A percentile compares a stretch with the other conserved stretches of the same genome.
These are phyloP conservation scores for Sophora flavescens DNA, from an alignment of 306 rosid species.

Conservation along the genomic window DNA sequence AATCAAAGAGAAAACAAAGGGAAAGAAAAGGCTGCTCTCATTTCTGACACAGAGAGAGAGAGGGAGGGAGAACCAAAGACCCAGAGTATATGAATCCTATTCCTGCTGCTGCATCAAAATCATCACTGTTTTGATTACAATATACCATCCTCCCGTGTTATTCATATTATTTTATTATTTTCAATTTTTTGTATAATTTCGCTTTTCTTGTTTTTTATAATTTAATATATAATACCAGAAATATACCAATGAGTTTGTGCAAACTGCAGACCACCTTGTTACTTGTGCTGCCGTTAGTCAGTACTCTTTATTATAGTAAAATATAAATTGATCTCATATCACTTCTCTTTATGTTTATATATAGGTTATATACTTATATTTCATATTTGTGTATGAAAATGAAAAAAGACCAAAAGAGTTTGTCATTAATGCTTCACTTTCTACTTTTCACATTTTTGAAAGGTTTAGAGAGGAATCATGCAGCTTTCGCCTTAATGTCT, in stretches of 20 bases:
- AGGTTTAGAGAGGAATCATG: slow-evolving; percentile 42
- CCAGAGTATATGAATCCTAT: slow-evolving; percentile 54
- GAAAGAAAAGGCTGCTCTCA: slow-evolving; percentile 66
- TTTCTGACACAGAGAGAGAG: slow-evolving; percentile 52
- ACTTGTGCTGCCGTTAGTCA: slow-evolving; percentile 49
- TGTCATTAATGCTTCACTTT: slow-evolving; percentile 46
- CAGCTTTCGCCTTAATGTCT: slow-evolving; percentile 40
- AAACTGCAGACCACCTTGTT: slow-evolving; percentile 62
- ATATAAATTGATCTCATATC: slow-evolving; percentile 40
- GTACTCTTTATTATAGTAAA: slow-evolving; percentile 45
- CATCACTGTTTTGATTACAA: slow-evolving; percentile 69
- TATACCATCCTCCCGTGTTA: slow-evolving; percentile 49
- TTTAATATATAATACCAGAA: slow-evolving; percentile 52
- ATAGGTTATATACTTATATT: slow-evolving; percentile 12
- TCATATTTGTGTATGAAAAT: too few relatives aligned
- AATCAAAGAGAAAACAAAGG: slow-evolving; percentile 33
- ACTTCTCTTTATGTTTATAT: slow-evolving; percentile 35
- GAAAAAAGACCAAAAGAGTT: slow-evolving; percentile 41
- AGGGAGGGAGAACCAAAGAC: slow-evolving; percentile 56
- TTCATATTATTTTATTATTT: slow-evolving; percentile 71
- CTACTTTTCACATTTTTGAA: slow-evolving; percentile 47
- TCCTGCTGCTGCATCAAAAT: slow-evolving; percentile 66
- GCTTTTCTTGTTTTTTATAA: slow-evolving; percentile 43
- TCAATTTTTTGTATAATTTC: slow-evolving; percentile 63
- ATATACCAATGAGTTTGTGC: slow-evolving; percentile 69